Conservation (phyloP, 2,329 filamentous ascomycete genomes). For the Fusarium nanum region DNA sequence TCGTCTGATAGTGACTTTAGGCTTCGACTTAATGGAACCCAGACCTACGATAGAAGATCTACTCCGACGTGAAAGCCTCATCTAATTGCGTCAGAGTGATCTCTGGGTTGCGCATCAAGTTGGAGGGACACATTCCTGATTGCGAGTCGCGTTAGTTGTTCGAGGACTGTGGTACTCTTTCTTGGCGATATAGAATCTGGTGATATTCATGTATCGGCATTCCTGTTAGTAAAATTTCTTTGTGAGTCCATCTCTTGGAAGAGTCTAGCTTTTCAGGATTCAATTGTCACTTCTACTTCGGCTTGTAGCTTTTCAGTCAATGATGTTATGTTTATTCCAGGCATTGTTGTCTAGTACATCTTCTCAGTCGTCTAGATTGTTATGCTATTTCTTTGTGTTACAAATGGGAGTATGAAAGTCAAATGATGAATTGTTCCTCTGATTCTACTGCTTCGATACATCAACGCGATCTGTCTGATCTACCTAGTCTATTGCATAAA, state of each 20-base stretch:
- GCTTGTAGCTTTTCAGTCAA: constrained; percentile 32
- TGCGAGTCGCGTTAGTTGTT: too few relatives aligned
- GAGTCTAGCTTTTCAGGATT: constrained; percentile 19
- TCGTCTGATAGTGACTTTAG: not conserved
- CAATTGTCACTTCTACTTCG: constrained; percentile 35
- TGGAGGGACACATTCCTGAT: too few relatives aligned
- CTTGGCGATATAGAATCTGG: too few relatives aligned
- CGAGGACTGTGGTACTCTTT: too few relatives aligned
- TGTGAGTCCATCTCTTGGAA: too few relatives aligned
- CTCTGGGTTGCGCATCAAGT: too few relatives aligned
- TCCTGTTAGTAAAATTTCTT: too few relatives aligned
- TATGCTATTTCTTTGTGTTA: not conserved
- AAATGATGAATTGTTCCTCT: not conserved
- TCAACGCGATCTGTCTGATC: not conserved
- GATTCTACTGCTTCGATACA: rapidly evolving
- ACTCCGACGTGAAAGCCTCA: too few relatives aligned
- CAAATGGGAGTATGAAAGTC: not conserved
- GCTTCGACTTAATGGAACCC: not conserved
- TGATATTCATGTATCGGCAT: too few relatives aligned
- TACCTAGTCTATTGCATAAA: too few relatives aligned
- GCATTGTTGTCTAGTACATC: not conserved
- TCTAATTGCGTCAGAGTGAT: too few relatives aligned
- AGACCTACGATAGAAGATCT: too few relatives aligned
- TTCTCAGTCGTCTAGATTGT: not conserved
- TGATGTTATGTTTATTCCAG: not conserved